phyloP scores from a whole-genome alignment of 1,284 basidiomycete genomes.

The Cutaneotrichosporon dermatis region DNA sequence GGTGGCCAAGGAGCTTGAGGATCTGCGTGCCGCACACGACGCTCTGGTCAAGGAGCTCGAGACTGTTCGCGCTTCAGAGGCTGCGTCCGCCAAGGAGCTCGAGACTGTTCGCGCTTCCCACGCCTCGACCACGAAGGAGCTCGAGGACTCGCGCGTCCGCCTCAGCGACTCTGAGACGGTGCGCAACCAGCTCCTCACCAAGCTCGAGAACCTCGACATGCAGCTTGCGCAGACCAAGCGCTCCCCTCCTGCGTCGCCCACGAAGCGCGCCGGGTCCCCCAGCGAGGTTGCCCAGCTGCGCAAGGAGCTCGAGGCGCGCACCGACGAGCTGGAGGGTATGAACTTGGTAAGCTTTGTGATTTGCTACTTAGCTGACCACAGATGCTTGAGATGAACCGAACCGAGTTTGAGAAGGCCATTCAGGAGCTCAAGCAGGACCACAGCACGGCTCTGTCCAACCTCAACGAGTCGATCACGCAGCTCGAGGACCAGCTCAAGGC shows the following conservation, averaged over 20 bases:
- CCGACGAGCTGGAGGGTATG: conserved; percentile 37
- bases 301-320: conserved; percentile 25
- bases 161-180: conserved; percentile 2
- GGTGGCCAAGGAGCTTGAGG: neutral
- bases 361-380: conserved; percentile 15
- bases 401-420: conserved; percentile 31
- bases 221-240: conserved; percentile 8
- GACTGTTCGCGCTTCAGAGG: neutral
- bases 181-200: conserved; percentile 8
- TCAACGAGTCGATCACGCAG: conserved; percentile 1
- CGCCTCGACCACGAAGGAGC: conserved; percentile 3
- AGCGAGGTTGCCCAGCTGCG: conserved; percentile 11
- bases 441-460: neutral
- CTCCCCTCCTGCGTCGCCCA: conserved; percentile 5
- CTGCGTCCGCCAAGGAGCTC: neutral
- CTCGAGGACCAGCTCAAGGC: conserved; percentile 5
- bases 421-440: conserved; percentile 8
- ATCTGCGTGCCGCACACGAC: neutral
- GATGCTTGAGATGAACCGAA: conserved; percentile 44
- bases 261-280: neutral
- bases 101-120: neutral
- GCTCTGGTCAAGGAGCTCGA: neutral
- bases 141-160: neutral
- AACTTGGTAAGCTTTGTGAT: conserved; percentile 26
- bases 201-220: conserved; percentile 11